Evolutionary conservation across 2,329 filamentous ascomycete species (phyloP).

Genomic region (Chrysoporthe puriensis): DNA sequence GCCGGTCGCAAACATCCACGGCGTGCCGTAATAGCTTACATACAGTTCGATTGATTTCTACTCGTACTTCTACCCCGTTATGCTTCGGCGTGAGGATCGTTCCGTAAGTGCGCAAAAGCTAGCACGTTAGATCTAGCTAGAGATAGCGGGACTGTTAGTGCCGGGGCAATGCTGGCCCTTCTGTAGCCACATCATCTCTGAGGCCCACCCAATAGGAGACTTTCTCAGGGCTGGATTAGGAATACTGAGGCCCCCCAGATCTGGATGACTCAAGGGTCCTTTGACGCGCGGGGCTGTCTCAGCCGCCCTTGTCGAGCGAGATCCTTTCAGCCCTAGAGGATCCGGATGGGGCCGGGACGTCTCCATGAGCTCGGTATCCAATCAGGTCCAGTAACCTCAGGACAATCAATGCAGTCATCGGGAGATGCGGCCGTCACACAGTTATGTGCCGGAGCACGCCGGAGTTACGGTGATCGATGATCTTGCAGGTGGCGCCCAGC

Average conservation of each 20-base stretch:
- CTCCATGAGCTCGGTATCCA: slow-evolving; percentile 7
- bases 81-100: slow-evolving; percentile 21
- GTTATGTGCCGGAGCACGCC: slow-evolving; percentile 20
- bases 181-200: neutral
- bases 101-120: slow-evolving; percentile 2
- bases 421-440: neutral
- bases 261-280: neutral
- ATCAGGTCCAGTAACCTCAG: neutral
- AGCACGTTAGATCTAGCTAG: neutral
- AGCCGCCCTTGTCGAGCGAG: neutral
- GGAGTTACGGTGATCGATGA: slow-evolving; percentile 3
- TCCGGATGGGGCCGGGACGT: neutral
- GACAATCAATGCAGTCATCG: neutral
- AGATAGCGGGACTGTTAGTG: neutral
- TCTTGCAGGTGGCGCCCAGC: neutral
- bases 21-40: slow-evolving; percentile 8
- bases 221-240: slow-evolving; percentile 1
- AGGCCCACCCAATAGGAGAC: slow-evolving; percentile 10
- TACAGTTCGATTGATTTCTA: neutral
- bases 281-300: neutral
- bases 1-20: neutral
- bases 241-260: neutral
- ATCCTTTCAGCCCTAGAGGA: slow-evolving; percentile 15
- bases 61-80: neutral
- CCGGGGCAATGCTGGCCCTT: neutral